phyloP scores from a whole-genome alignment of 495 filamentous ascomycete species.

The Tuber umbilicatum region DNA sequence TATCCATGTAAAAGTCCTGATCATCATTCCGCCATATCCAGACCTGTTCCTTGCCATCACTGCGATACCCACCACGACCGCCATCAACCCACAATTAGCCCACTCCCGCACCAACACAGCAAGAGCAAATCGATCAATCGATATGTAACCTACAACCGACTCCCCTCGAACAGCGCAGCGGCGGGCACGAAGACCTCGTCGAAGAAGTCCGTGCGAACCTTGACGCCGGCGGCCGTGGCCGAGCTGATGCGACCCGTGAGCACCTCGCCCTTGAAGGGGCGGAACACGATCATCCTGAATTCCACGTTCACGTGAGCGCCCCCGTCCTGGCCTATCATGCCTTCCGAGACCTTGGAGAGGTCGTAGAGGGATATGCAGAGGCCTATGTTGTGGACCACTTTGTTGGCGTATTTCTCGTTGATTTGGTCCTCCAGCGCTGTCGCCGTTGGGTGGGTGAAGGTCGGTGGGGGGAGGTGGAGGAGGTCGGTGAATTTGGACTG shows the following conservation, averaged over 20 bases:
- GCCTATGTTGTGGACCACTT: slow-evolving; percentile 68
- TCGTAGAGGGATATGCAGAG: slow-evolving; percentile 90
- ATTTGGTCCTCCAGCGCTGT: slow-evolving; percentile 87
- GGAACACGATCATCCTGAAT: slow-evolving; percentile 87
- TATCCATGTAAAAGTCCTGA: slow-evolving; percentile 72
- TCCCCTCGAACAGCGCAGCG: slow-evolving; percentile 61
- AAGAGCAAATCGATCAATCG: no score
- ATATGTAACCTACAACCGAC: slow-evolving; percentile 64
- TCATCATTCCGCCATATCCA: slow-evolving; percentile 78
- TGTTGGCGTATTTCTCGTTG: slow-evolving; percentile 92
- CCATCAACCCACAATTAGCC: slow-evolving; percentile 28
- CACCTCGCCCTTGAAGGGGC: slow-evolving; percentile 89
- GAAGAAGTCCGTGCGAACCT: slow-evolving; percentile 85
- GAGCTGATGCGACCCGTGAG: slow-evolving; percentile 71
- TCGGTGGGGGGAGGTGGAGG: slow-evolving; percentile 78
- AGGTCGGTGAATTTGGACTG: slow-evolving; percentile 75
- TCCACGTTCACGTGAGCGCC: slow-evolving; percentile 93
- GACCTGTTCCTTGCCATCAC: slow-evolving; percentile 61
- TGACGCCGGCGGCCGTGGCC: slow-evolving; percentile 65
- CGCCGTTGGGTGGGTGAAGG: slow-evolving; percentile 70
- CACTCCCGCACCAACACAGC: not conserved
- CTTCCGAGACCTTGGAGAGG: slow-evolving; percentile 76
- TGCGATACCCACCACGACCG: slow-evolving; percentile 31
- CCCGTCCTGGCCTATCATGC: slow-evolving; percentile 80
- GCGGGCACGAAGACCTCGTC: slow-evolving; percentile 77